A percentile compares a stretch with the other conserved stretches of the same genome.
Evolutionary conservation across 805 yeast genomes (phyloP).

Genomic region (Wickerhamiella kurtzmanii): DNA sequence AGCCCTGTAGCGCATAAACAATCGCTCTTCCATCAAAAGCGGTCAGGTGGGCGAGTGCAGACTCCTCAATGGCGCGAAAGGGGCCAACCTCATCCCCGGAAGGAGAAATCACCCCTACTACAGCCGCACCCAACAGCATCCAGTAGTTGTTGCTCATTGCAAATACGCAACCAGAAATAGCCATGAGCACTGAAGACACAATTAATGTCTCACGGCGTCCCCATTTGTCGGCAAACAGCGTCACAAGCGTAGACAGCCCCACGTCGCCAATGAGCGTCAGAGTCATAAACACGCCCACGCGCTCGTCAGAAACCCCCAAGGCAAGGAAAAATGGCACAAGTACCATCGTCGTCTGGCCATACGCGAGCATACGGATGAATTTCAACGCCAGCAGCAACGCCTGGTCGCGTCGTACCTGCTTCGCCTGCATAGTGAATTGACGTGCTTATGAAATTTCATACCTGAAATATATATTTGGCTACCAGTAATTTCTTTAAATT

Average conservation of each 20-base stretch:
- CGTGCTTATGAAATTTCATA: neutral
- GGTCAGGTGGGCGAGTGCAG: slow-evolving; percentile 67
- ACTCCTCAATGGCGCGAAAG: slow-evolving; percentile 73
- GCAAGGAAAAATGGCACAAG: slow-evolving; percentile 51
- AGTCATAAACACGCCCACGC: slow-evolving; percentile 71
- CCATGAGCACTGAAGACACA: slow-evolving; percentile 55
- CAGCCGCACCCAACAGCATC: slow-evolving; percentile 54
- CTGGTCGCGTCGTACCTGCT: slow-evolving; percentile 32
- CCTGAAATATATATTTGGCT: neutral
- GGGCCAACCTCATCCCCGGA: slow-evolving; percentile 89
- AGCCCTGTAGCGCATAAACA: slow-evolving; percentile 60
- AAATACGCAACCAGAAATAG: slow-evolving; percentile 51
- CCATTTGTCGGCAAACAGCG: slow-evolving; percentile 62
- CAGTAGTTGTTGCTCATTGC: slow-evolving; percentile 40
- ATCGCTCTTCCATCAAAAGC: slow-evolving; percentile 37
- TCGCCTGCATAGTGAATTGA: neutral
- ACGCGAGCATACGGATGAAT: slow-evolving; percentile 56
- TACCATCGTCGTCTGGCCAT: slow-evolving; percentile 69
- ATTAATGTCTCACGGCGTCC: slow-evolving; percentile 57
- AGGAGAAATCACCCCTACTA: slow-evolving; percentile 76
- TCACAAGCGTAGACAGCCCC: slow-evolving; percentile 48
- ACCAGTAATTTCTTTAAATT: no score
- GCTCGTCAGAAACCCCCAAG: slow-evolving; percentile 39
- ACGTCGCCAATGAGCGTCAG: slow-evolving; percentile 72
- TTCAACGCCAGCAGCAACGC: slow-evolving; percentile 54